Evolutionary conservation across 495 filamentous ascomycete species (phyloP).

Genomic region (Viridothelium virens): DNA sequence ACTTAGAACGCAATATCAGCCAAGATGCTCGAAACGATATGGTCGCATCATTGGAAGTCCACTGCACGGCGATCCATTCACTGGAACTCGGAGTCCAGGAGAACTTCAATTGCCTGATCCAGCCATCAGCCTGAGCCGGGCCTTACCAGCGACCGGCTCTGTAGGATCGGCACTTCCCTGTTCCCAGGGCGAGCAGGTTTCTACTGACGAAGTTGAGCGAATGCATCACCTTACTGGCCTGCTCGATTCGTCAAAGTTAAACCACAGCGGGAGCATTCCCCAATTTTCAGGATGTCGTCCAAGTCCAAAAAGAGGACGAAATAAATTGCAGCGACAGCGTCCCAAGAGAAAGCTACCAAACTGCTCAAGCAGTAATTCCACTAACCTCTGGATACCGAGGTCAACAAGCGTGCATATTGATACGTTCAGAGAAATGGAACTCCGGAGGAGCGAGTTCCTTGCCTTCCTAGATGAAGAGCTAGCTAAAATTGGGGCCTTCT

Average conservation of each 20-base stretch:
- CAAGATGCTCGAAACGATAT: constrained; percentile 57
- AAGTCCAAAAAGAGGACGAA: too few species aligned
- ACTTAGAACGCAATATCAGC: constrained; percentile 34
- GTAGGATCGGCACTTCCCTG: background rate
- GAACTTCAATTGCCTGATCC: background rate
- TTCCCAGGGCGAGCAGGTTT: constrained; percentile 28
- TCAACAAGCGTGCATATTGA: constrained; percentile 34
- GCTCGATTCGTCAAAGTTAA: background rate
- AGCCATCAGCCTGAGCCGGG: background rate
- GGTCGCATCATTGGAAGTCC: constrained; percentile 68
- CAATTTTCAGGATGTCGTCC: too few species aligned
- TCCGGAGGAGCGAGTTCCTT: constrained; percentile 69
- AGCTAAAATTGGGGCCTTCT: constrained; percentile 80
- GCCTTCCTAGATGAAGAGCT: constrained; percentile 68
- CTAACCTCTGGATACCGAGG: background rate
- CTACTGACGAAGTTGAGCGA: too few species aligned
- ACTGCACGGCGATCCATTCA: constrained; percentile 28
- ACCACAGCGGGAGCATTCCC: background rate
- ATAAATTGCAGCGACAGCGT: too few species aligned
- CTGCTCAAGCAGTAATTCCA: background rate
- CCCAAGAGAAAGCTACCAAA: too few species aligned
- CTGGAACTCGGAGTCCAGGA: background rate
- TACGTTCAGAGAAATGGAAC: constrained; percentile 47
- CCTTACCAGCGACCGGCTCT: background rate
- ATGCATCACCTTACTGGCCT: too few species aligned